Base-by-base conservation (phyloP, 139 green algal species). In the Picochlorum sp. region DNA sequence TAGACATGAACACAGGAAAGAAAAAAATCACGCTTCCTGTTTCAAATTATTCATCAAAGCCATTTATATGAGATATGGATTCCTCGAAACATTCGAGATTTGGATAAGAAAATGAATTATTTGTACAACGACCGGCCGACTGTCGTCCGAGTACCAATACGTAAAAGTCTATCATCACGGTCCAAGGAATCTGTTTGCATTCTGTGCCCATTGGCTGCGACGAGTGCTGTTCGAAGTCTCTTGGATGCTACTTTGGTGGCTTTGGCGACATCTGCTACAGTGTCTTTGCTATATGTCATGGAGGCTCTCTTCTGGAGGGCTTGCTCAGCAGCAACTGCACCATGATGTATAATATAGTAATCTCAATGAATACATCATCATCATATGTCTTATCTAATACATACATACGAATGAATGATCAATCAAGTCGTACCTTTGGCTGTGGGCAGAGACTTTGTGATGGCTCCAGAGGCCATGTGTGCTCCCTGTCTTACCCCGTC, bases 271-370 rank as follows among this genome's bases (percentile, higher is more conserved):
- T 70, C 20, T 2, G 7, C 5, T 13, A 78, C 18, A n/a, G 69
- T 52, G 6, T 37, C 15, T 2, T 20, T 60, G 2, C 38, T 75
- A 52, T 76, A 57, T 20, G 62, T 11, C 55, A 79, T 32, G 18
- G 21, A 8, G 3, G 67, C 65, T 4, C 72, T 58, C 45, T 67
- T 45, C 32, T 64, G 32, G 21, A 79, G 45, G 3, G 66, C 57
- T 28, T 30, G 45, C 55, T 79, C 51, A 55, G 72, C 26, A 37
- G 30, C 34, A n/a, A 67, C 72, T 78, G 71, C 59, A 55, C 14
- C 4, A 55, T 21, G 3, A 62, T 15, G 20, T 11, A 32, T 52
- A 18, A 2, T 52, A 52, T 20, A 15, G 24, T 26, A 26, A 26
- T 26, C 24, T 26, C 24, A 26, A 26, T 26, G 24, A 26, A 26